A percentile compares a stretch with the other conserved stretches of the same genome.
phyloP scores from a whole-genome alignment of 805 yeast species.

The Myxozyma neotropica region DNA sequence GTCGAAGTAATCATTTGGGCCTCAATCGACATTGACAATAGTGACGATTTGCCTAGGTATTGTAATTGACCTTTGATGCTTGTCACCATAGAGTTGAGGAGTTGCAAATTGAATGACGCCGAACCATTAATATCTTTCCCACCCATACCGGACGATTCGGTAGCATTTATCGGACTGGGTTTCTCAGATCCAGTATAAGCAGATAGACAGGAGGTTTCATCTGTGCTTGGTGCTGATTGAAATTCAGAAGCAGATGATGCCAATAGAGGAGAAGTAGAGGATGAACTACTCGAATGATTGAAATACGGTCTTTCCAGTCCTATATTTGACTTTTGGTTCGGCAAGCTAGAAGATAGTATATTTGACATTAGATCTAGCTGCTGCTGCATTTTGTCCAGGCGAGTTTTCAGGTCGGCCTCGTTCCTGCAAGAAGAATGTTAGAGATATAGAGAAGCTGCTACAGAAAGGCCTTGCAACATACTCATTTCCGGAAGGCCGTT shows the following conservation, averaged over 20 bases:
- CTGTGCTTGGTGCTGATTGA: too few relatives aligned
- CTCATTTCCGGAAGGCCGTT: not conserved
- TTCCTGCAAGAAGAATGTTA: not conserved
- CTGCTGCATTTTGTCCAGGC: slow-evolving; percentile 24
- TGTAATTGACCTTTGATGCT: slow-evolving; percentile 19
- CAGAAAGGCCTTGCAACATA: not conserved
- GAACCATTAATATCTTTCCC: not conserved
- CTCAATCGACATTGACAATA: slow-evolving; percentile 26
- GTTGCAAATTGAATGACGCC: not conserved
- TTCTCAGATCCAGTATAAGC: too few relatives aligned
- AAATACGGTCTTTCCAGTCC: not conserved
- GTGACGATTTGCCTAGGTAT: slow-evolving; percentile 23
- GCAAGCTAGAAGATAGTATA: not conserved
- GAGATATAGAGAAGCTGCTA: not conserved
- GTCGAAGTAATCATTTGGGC: slow-evolving; percentile 15
- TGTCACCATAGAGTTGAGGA: slow-evolving; percentile 13
- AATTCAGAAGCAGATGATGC: too few relatives aligned
- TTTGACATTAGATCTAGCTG: slow-evolving; percentile 19
- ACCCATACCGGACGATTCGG: not conserved
- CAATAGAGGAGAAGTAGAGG: too few relatives aligned
- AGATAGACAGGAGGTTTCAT: too few relatives aligned
- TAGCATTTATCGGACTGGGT: too few relatives aligned
- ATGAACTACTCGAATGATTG: too few relatives aligned
- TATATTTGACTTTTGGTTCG: not conserved
- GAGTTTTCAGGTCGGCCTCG: slow-evolving; percentile 3